Evolutionary conservation across 129 eudicot species (phyloP), one percentile per base, ranked within the genome.

Genomic region (Artemisia argyi): DNA sequence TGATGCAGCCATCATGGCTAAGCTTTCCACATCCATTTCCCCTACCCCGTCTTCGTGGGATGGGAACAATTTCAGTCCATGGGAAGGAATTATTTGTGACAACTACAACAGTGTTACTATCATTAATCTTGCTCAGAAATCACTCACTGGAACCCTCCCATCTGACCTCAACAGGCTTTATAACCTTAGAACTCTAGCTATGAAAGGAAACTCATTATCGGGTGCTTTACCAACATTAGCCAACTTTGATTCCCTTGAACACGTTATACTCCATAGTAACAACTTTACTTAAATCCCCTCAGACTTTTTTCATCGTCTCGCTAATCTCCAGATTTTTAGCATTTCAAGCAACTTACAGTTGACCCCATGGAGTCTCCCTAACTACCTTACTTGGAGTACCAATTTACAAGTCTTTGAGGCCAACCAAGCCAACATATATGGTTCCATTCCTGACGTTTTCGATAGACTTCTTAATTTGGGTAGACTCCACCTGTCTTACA

Each of bases 361-460:
- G 30, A 6, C 17, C 26, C 30, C 61, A 56, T 56, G 61, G 61
- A 0, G 7, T 56, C 61, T 56, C 3, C 61, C 61, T 1, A 3
- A 24, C 2, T 22, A 58, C 1, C 20, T 87, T 24, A 54, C 61
- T 1, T 72, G 76, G 4, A 58, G 89, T n/a, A 30, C 30, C 60
- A 76, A 44, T 35, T 51, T 87, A 49, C 32, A 18, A 2, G 9
- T 50, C 1, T 70, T 87, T 14, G 16, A 20, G 0, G 87, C 84
- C 0, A 74, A 80, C 11, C 71, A 35, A 5, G 75, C 80, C 0
- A 75, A 66, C 14, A 42, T 87, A 12, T 17, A 7, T 3, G 85
- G 94, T 2, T 9, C 59, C 1, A 79, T 87, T 1, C 93, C 93
- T 1, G 89, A 87, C 7, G 15, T 87, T 3, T 87, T 87, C 26